These are phyloP conservation scores for Plantago lanceolata DNA, from an alignment of 305 asterid species.

Conservation along the genomic window DNA sequence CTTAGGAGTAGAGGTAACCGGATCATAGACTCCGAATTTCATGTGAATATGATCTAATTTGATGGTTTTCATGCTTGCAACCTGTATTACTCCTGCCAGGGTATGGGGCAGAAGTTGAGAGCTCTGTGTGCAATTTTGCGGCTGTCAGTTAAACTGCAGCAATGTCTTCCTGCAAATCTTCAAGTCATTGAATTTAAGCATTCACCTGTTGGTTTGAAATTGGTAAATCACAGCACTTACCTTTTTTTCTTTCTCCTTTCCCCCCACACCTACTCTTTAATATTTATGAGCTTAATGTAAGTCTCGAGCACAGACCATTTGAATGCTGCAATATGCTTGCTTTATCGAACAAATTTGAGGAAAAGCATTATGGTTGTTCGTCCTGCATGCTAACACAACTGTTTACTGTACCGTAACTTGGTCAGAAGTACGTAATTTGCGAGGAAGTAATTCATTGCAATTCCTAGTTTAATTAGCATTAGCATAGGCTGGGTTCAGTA, in stretches of 20 bases:
- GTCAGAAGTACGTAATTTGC: neutral
- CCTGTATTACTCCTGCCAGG: constrained; percentile 17
- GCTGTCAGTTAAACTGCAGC: constrained; percentile 48
- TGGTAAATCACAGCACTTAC: constrained; percentile 41
- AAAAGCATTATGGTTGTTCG: neutral
- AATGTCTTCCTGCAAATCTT: constrained; percentile 30
- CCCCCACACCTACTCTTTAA: neutral
- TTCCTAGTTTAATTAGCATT: neutral
- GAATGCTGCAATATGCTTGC: constrained; percentile 4
- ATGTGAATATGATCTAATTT: constrained; percentile 1
- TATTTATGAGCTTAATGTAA: neutral
- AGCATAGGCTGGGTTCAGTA: neutral
- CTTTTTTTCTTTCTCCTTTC: too few relatives aligned
- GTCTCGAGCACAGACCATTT: constrained; percentile 8
- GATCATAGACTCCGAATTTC: neutral
- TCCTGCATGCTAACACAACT: neutral
- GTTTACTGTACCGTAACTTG: neutral
- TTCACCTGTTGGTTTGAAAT: constrained; percentile 44
- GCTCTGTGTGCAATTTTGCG: constrained; percentile 59
- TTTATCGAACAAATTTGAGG: neutral
- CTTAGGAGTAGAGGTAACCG: constrained; percentile 43
- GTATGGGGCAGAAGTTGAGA: constrained; percentile 49
- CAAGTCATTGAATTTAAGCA: constrained; percentile 36
- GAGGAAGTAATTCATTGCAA: neutral
- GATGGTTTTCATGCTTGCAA: constrained; percentile 5